Evolutionary conservation across 2,329 filamentous ascomycete species (phyloP).

Genomic region (Fusarium sp.): DNA sequence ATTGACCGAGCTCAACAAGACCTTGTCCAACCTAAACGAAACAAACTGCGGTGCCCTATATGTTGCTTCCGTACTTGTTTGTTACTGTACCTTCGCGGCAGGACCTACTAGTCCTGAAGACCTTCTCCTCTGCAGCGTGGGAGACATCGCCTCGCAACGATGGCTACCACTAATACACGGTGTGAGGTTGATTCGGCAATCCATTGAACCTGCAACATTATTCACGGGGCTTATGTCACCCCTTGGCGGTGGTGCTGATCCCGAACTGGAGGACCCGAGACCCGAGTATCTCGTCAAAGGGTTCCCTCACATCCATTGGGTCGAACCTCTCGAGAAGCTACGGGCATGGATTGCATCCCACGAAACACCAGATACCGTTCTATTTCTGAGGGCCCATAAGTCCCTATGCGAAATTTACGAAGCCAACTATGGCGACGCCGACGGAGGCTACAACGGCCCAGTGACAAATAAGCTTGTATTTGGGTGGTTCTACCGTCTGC

Average conservation of each 20-base stretch:
- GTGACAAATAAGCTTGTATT: constrained; percentile 39
- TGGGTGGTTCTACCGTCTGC: constrained; percentile 47
- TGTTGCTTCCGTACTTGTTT: constrained; percentile 45
- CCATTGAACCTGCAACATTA: constrained; percentile 44
- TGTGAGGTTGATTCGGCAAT: constrained; percentile 41
- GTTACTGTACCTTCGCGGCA: constrained; percentile 48
- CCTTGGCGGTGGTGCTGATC: constrained; percentile 26
- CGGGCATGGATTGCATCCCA: constrained; percentile 41
- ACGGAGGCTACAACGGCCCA: constrained; percentile 33
- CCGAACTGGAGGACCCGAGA: constrained; percentile 30
- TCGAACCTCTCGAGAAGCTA: constrained; percentile 37
- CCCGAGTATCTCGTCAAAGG: constrained; percentile 39
- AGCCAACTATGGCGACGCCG: constrained; percentile 40
- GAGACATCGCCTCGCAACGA: constrained; percentile 37
- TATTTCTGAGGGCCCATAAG: constrained; percentile 41
- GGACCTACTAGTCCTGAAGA: constrained; percentile 46
- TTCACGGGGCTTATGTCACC: constrained; percentile 46
- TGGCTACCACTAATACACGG: constrained; percentile 45
- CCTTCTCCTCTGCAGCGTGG: constrained; percentile 45
- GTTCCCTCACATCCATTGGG: constrained; percentile 41
- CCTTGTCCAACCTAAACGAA: constrained; percentile 40
- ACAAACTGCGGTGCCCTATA: constrained; percentile 49
- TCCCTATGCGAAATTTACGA: constrained; percentile 44
- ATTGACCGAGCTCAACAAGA: constrained; percentile 43
- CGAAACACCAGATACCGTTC: constrained; percentile 41